Percentiles rank a stretch among this genome's conserved stretches.
Conservation (phyloP, 768 basidiomycete species). For the Tricholoma hemisulphureum region DNA sequence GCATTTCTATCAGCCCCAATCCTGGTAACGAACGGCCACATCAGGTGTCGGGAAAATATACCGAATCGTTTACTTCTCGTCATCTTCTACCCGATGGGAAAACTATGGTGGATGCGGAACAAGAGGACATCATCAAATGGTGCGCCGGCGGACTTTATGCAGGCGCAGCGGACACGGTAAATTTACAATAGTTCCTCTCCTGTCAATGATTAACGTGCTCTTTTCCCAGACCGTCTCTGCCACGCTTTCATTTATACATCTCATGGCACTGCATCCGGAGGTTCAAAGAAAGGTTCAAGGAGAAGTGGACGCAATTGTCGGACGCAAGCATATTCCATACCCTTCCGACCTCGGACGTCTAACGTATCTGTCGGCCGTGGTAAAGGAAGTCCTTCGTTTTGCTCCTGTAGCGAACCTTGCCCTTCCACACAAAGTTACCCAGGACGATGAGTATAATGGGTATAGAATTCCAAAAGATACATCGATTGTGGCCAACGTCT, state of each 20-base stretch:
- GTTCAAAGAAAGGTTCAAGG: conserved; percentile 38
- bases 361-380: conserved; percentile 33
- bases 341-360: conserved; percentile 28
- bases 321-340: conserved; percentile 33
- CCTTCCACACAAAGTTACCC: conserved; percentile 38
- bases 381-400: conserved; percentile 41
- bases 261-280: conserved; percentile 47
- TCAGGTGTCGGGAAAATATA: conserved; percentile 31
- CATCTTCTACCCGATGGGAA: conserved; percentile 29
- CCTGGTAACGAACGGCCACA: background rate
- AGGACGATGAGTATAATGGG: conserved; percentile 46
- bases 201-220: background rate
- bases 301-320: conserved; percentile 40
- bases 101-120: conserved; percentile 24
- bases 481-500: conserved; percentile 47
- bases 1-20: background rate
- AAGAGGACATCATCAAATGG: conserved; percentile 49
- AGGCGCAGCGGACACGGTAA: conserved; percentile 44
- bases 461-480: conserved; percentile 46
- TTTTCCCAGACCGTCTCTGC: conserved; percentile 46
- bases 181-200: conserved; percentile 2
- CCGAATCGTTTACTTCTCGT: conserved; percentile 45
- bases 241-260: conserved; percentile 44
- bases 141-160: conserved; percentile 50
- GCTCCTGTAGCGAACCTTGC: conserved; percentile 43